Evolutionary conservation across 176 grass and related monocot species (phyloP).

Genomic region (Rhynchospora breviuscula): DNA sequence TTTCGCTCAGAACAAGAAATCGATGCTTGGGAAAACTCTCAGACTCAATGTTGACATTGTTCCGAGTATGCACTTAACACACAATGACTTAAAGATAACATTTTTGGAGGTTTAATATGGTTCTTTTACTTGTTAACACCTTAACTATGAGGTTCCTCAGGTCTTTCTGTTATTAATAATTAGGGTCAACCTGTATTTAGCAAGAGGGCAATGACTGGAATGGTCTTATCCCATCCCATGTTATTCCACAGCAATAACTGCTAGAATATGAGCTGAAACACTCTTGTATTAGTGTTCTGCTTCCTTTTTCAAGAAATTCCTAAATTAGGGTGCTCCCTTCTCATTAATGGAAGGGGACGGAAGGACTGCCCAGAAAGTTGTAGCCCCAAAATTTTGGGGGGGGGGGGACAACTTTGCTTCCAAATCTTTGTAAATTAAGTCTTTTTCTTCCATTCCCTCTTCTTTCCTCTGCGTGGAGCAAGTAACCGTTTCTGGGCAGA

Average conservation of each 20-base stretch:
- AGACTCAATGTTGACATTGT: conserved; percentile 57
- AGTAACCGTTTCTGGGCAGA: too few relatives aligned
- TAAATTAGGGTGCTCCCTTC: background rate
- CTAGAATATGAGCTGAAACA: background rate
- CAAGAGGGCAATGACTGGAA: background rate
- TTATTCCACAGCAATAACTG: background rate
- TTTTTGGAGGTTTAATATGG: background rate
- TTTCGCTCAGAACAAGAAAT: conserved; percentile 91
- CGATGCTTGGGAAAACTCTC: conserved; percentile 70
- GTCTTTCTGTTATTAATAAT: background rate
- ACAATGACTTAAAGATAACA: background rate
- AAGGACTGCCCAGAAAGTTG: too few relatives aligned
- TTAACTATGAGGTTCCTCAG: background rate
- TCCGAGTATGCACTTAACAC: conserved; percentile 35
- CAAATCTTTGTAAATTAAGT: too few relatives aligned
- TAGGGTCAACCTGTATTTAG: background rate
- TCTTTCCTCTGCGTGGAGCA: too few relatives aligned
- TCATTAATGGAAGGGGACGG: too few relatives aligned
- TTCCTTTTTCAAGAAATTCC: background rate
- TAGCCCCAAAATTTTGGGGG: too few relatives aligned
- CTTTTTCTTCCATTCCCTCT: too few relatives aligned
- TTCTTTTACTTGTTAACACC: background rate
- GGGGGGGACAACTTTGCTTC: too few relatives aligned
- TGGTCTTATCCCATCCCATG: background rate
- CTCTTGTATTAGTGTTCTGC: background rate